Percentiles rank a stretch among this genome's conserved stretches.
phyloP scores from a whole-genome alignment of 1,284 basidiomycete genomes.

The Tylopilus microsporus region DNA sequence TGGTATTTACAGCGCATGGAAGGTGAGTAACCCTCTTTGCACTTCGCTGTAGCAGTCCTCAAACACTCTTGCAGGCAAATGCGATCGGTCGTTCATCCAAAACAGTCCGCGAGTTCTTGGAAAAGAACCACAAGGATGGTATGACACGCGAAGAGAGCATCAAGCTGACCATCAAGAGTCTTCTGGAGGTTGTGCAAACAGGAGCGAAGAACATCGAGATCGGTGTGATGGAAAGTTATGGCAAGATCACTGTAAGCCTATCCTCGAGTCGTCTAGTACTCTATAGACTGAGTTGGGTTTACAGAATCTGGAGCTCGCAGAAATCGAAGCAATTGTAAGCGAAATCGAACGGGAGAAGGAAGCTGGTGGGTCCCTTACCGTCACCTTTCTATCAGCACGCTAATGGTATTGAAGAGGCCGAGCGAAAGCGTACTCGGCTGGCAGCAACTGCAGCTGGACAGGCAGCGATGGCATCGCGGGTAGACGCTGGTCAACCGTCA shows the following conservation, averaged over 20 bases:
- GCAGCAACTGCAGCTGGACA: constrained; percentile 59
- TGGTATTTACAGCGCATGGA: constrained; percentile 98
- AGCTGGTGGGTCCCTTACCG: constrained; percentile 55
- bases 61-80: constrained; percentile 64
- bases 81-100: constrained; percentile 97
- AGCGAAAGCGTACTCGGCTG: constrained; percentile 86
- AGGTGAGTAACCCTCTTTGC: constrained; percentile 50
- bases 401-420: constrained; percentile 84
- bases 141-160: constrained; percentile 85
- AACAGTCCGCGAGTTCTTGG: constrained; percentile 97
- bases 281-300: constrained; percentile 2
- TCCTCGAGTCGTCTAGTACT: not conserved
- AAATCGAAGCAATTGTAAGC: constrained; percentile 87
- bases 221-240: constrained; percentile 92
- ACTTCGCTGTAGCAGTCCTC: not conserved
- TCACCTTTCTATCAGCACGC: constrained; percentile 57
- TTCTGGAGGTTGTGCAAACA: constrained; percentile 98
- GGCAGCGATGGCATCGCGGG: constrained; percentile 73
- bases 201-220: constrained; percentile 99
- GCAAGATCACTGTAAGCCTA: constrained; percentile 76
- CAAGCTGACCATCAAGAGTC: constrained; percentile 92
- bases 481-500: constrained; percentile 38
- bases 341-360: constrained; percentile 96
- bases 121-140: constrained; percentile 97
- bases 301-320: constrained; percentile 77